phyloP scores from a whole-genome alignment of 2,329 filamentous ascomycete genomes.

The Anisogramma anomala region DNA sequence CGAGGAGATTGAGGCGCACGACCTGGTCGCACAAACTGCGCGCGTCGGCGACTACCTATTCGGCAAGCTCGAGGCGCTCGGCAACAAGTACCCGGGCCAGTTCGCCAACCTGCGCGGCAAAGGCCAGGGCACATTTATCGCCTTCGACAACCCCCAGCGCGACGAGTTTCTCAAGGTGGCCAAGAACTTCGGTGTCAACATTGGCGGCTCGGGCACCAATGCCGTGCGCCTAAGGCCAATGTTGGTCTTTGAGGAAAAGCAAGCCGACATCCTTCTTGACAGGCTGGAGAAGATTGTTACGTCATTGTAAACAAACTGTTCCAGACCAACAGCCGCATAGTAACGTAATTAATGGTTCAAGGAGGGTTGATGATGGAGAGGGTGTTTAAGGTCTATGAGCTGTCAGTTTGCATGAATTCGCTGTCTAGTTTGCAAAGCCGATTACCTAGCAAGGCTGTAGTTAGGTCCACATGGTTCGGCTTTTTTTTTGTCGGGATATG shows the following conservation, averaged over 20 bases:
- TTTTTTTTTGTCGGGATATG: too few relatives aligned
- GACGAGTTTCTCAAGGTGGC: conserved; percentile 70
- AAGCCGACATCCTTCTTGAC: conserved; percentile 76
- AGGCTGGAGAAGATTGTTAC: conserved; percentile 63
- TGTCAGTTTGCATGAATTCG: conserved; percentile 4
- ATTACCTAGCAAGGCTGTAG: too few relatives aligned
- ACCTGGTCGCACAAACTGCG: conserved; percentile 71
- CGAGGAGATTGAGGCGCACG: conserved; percentile 62
- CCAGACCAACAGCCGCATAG: too few relatives aligned
- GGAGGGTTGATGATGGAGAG: background rate
- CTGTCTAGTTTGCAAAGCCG: too few relatives aligned
- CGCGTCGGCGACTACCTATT: conserved; percentile 70
- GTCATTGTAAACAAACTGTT: conserved; percentile 18
- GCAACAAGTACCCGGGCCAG: conserved; percentile 59
- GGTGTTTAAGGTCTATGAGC: background rate
- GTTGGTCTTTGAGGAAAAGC: conserved; percentile 84
- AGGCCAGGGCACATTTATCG: conserved; percentile 83
- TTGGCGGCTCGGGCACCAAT: conserved; percentile 65
- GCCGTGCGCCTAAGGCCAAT: conserved; percentile 78
- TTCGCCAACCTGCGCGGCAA: conserved; percentile 79
- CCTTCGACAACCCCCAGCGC: conserved; percentile 72
- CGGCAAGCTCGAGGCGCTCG: conserved; percentile 54
- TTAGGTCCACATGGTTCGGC: too few relatives aligned
- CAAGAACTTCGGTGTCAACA: conserved; percentile 74
- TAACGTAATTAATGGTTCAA: background rate